Conservation (phyloP, 2,329 filamentous ascomycete species). For the Xylaria sp. region DNA sequence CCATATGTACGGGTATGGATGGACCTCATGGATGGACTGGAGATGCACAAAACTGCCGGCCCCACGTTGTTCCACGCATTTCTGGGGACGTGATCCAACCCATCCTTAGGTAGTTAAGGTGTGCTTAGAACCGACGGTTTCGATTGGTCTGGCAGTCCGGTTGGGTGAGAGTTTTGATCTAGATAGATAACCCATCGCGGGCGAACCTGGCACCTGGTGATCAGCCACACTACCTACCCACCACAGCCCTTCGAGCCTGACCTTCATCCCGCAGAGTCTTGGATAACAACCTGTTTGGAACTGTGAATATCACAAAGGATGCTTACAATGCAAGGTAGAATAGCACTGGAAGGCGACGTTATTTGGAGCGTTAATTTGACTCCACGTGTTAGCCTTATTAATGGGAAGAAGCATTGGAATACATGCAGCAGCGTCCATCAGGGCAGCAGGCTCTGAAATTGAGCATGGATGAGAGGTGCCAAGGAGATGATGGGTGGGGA, state of each 20-base stretch:
- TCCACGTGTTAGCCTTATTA: neutral
- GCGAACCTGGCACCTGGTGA: neutral
- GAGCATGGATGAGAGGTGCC: constrained; percentile 30
- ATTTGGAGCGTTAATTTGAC: neutral
- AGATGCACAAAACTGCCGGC: neutral
- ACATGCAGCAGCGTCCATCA: neutral
- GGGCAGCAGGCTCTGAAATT: constrained; percentile 23
- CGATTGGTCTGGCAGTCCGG: neutral
- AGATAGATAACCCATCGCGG: neutral
- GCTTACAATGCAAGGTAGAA: neutral
- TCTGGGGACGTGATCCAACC: neutral
- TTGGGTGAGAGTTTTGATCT: neutral
- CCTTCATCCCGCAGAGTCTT: too few species aligned
- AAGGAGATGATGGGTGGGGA: constrained; percentile 28
- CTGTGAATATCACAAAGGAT: neutral
- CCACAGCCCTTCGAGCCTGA: neutral
- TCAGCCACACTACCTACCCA: neutral
- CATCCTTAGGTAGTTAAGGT: too few species aligned
- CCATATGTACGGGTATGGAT: too few species aligned
- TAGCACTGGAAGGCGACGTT: neutral
- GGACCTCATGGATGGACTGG: neutral
- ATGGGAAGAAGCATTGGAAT: constrained; percentile 1
- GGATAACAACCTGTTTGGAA: too few species aligned
- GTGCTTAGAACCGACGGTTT: neutral
- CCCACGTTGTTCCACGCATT: neutral